phyloP scores from a whole-genome alignment of 768 basidiomycete genomes.

The Podaxis rugospora region DNA sequence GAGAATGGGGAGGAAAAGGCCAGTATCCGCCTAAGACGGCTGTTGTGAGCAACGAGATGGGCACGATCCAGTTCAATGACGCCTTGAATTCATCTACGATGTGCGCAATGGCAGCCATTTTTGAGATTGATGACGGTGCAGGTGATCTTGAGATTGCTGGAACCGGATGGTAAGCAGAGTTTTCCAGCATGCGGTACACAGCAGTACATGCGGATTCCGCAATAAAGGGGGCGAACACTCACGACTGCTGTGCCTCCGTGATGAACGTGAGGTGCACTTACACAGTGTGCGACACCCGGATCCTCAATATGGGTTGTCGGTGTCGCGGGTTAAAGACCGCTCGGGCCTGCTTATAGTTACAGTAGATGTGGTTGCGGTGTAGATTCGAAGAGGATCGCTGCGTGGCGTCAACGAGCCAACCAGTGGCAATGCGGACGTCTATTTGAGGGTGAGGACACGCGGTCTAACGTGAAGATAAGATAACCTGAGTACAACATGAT shows the following conservation, averaged over 20 bases:
- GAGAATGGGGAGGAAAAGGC: not conserved
- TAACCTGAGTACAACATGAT: not conserved
- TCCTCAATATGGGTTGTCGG: not conserved
- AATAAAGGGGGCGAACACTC: not conserved
- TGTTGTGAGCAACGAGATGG: not conserved
- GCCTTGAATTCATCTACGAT: not conserved
- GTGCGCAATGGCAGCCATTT: not conserved
- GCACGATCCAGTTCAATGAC: constrained; percentile 1
- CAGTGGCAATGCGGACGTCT: not conserved
- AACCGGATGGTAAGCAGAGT: not conserved
- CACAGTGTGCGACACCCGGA: not conserved
- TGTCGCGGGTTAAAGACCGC: not conserved
- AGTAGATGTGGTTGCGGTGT: not conserved
- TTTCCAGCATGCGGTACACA: not conserved
- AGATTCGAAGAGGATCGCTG: not conserved
- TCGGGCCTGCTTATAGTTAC: not conserved
- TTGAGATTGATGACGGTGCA: not conserved
- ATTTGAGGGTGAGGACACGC: not conserved
- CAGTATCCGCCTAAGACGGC: not conserved
- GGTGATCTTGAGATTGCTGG: not conserved
- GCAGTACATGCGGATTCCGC: not conserved
- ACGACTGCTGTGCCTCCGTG: not conserved
- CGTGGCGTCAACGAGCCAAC: not conserved
- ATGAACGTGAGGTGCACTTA: not conserved
- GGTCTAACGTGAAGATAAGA: not conserved